Conservation (phyloP, 495 filamentous ascomycete species). For the Penicillium taxi region DNA sequence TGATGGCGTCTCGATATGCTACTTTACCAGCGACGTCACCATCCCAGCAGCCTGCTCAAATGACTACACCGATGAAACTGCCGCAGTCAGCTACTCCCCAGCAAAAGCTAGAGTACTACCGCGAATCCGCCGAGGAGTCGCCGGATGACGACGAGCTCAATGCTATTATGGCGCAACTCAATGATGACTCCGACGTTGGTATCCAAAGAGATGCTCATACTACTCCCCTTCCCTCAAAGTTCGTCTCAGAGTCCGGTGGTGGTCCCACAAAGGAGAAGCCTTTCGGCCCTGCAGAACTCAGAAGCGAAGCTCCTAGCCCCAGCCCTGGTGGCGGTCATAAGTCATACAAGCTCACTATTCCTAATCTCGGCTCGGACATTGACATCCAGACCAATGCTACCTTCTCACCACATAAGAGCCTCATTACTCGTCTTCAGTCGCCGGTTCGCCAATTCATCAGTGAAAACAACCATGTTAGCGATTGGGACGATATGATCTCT, state of each 20-base stretch:
- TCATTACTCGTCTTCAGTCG: constrained; percentile 39
- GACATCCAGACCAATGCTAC: constrained; percentile 31
- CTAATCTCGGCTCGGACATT: constrained; percentile 35
- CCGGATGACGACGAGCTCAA: constrained; percentile 75
- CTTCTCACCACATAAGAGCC: constrained; percentile 34
- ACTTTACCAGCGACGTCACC: constrained; percentile 22
- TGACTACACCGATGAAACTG: constrained; percentile 3
- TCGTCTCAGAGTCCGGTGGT: constrained; percentile 27
- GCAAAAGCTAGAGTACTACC: constrained; percentile 8
- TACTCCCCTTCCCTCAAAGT: constrained; percentile 27
- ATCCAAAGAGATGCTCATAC: constrained; percentile 51
- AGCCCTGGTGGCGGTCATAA: constrained; percentile 55
- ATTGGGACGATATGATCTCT: constrained; percentile 85
- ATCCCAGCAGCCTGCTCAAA: constrained; percentile 6
- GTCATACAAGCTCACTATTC: constrained; percentile 36
- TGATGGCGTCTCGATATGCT: constrained; percentile 37
- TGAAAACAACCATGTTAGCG: constrained; percentile 61
- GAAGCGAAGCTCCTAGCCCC: constrained; percentile 70
- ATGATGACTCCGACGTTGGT: constrained; percentile 62
- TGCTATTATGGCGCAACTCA: constrained; percentile 75
- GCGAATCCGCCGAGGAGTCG: constrained; percentile 27
- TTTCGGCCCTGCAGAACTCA: constrained; percentile 46
- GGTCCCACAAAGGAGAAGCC: constrained; percentile 48
- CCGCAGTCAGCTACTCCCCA: constrained; percentile 4
- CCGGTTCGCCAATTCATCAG: constrained; percentile 60